Evolutionary conservation across 2,329 filamentous ascomycete species (phyloP), one percentile per base, ranked within the genome.

Genomic region (Sporothrix globosa): DNA sequence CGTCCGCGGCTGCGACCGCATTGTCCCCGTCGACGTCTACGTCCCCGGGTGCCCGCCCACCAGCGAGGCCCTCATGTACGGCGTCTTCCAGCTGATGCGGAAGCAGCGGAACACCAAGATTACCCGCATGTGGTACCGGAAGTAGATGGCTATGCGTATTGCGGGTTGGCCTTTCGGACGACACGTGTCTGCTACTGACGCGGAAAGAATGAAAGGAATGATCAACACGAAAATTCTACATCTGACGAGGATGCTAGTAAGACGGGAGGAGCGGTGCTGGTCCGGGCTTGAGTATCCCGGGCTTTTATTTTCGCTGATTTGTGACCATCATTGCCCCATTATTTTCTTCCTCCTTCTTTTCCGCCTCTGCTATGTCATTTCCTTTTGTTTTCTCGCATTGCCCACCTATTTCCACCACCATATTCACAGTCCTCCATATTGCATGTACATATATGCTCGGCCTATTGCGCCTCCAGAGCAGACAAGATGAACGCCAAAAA

Each of bases 1-100:
- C 17, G 84, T 88, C 17, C 81, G 89, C 50, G 89, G 89, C 0
- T 88, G 88, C 72, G 89, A 91, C 77, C 80, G 89, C 11, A 85
- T 91, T 74, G 81, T 91, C 2, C 89, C 89, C 0, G 89, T 91
- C 17, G 89, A 91, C 77, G 84, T 91, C 13, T 91, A 89, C 75
- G 86, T 91, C 5, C 89, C 89, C 1, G 89, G 89, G 0, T 91
- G 89, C 79, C 82, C 82, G 74, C 85, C 80, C 9, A 82, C 83
- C 10, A 77, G 80, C 34, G 83, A 85, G 76, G 83, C 83, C 4
- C 74, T 85, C 68, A 79, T 85, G 79, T 83, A 84, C 71, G 82
- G 87, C 14, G 86, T 92, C 67, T 89, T 91, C 76, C 87, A 90
- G 78, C 76, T 92, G 74, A 88, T 92, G 81, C 88, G 86, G 79